These are phyloP conservation scores for Durotheca rogersii DNA, from an alignment of 495 filamentous ascomycete genomes.

Conservation along the genomic window DNA sequence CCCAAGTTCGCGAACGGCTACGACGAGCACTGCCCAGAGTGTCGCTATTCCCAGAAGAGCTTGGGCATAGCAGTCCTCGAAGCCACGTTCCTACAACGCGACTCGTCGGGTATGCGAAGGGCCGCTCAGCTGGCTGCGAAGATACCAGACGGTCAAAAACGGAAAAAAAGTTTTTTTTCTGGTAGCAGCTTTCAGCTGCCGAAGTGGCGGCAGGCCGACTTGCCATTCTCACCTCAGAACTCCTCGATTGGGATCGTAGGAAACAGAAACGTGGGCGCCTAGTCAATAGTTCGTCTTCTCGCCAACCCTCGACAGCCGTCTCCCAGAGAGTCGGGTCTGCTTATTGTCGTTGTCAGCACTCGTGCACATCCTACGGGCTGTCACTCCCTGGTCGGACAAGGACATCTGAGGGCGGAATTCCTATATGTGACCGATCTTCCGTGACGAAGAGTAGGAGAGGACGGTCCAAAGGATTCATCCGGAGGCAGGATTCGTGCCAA, in stretches of 20 bases:
- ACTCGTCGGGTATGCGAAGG: constrained; percentile 17
- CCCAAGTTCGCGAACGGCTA: constrained; percentile 1
- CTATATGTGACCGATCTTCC: constrained; percentile 9
- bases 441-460: background rate
- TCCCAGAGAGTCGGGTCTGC: constrained; percentile 17
- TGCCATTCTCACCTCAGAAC: constrained; percentile 13
- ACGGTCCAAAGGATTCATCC: background rate
- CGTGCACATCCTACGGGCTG: constrained; percentile 11
- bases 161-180: too few relatives aligned
- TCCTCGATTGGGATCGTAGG: constrained; percentile 15
- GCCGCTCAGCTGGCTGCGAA: constrained; percentile 13
- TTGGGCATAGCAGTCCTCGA: background rate
- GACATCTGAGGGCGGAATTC: too few relatives aligned
- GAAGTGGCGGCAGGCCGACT: too few relatives aligned
- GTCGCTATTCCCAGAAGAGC: constrained; percentile 3
- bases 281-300: constrained; percentile 11
- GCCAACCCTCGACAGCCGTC: constrained; percentile 12
- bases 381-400: constrained; percentile 7
- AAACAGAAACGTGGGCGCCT: constrained; percentile 14
- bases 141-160: too few relatives aligned
- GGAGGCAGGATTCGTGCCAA: background rate
- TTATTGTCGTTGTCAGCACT: constrained; percentile 5
- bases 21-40: background rate
- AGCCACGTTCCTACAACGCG: constrained; percentile 2
- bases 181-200: too few relatives aligned